Conservation (phyloP, 768 basidiomycete genomes). For the Naganishia vishniacii region DNA sequence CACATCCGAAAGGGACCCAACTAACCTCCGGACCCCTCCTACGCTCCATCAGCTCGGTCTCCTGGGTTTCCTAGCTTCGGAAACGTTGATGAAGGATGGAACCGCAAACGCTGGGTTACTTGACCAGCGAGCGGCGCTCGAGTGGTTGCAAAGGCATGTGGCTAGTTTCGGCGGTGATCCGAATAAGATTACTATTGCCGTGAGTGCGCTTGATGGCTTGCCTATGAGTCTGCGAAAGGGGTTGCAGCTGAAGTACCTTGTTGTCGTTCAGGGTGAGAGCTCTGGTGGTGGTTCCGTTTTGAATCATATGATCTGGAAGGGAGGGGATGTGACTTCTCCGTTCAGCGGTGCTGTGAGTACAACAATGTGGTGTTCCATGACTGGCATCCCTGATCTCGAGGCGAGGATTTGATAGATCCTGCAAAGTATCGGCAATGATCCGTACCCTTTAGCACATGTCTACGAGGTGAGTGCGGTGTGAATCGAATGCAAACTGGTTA, state of each 20-base stretch:
- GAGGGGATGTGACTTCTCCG: slow-evolving; percentile 42
- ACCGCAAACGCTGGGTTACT: slow-evolving; percentile 51
- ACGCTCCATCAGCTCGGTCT: slow-evolving; percentile 25
- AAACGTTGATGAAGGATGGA: slow-evolving; percentile 49
- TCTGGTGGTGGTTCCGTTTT: slow-evolving; percentile 53
- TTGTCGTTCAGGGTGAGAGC: slow-evolving; percentile 42
- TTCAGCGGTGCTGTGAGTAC: slow-evolving; percentile 29
- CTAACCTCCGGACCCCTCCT: background rate
- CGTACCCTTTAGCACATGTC: slow-evolving; percentile 21
- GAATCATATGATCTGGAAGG: slow-evolving; percentile 54
- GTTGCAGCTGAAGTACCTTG: background rate
- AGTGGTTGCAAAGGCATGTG: slow-evolving; percentile 52
- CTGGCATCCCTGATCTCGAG: background rate
- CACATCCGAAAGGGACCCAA: background rate
- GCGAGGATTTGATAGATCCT: slow-evolving; percentile 21
- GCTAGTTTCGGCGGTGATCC: slow-evolving; percentile 35
- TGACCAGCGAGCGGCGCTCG: slow-evolving; percentile 51
- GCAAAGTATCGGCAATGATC: slow-evolving; percentile 35
- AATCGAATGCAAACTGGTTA: no score
- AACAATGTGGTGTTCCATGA: no score
- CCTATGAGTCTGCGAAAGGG: no score
- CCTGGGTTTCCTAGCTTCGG: slow-evolving; percentile 46
- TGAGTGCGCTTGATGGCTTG: slow-evolving; percentile 6
- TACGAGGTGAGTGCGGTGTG: slow-evolving; percentile 25
- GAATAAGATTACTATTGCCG: slow-evolving; percentile 29